Base-by-base conservation (phyloP, 1,139 yeast genomes). In the Debaryomyces singareniensis region DNA sequence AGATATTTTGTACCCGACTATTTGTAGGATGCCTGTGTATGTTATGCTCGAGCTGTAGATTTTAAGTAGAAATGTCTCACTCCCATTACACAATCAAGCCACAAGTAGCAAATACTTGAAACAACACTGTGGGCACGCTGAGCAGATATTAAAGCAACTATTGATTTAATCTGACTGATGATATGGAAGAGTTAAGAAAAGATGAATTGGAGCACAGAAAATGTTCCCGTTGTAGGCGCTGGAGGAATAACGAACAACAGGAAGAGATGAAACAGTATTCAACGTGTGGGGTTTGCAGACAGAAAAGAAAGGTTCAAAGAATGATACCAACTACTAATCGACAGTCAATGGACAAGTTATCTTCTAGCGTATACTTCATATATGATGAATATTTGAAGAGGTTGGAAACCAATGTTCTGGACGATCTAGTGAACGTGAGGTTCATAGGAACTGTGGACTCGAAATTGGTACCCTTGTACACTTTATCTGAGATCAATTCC, bases 221-320 rank as follows among this genome's bases (percentile, higher is more conserved):
- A 32, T 63, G 70, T 35, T 53, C 68, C 2, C 45, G 70, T 25
- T 63, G 70, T 37, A 44, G 68, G 14, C 60, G 55, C 23, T 60
- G 58, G 30, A 35, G 70, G 27, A 21, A 40, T 1, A 39, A 42
- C 15, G 70, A 63, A 35, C 36, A 47, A 3, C 36, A 42, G 4
- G 53, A 44, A 5, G 49, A 53, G 24, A 36, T 62, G 23, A 35
- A 36, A n/a, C 57, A 54, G 36, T 63, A 60, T 36, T 57, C 60
- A 11, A 63, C 70, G 0, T 63, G 70, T 35, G 16, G 42, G 15
- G 53, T 47, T 22, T 63, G 70, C 41, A 42, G 70, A 26, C 43
- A 41, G 20, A 58, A 58, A 32, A 46, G 70, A 20, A 58, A 49
- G 34, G 61, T 61, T 5, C 49, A 44, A 26, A 44, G 35, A 25